Evolutionary conservation across 208 protist species (phyloP).

Genomic region (Strigomonas oncopelti): DNA sequence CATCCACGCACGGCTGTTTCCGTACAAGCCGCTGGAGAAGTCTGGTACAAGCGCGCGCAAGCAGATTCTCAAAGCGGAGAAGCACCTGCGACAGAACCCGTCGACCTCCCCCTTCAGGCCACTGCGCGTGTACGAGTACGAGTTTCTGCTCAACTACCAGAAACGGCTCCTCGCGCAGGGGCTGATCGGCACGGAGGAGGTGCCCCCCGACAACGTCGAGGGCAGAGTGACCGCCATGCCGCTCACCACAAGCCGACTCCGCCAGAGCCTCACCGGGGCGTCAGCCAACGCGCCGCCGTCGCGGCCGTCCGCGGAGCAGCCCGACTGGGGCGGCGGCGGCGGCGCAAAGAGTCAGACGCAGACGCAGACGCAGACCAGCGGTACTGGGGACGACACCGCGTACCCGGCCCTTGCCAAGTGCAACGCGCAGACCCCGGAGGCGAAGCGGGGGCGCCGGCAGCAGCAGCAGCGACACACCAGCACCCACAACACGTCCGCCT

Average conservation of each 20-base stretch:
- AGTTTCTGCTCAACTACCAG: slow-evolving; percentile 62
- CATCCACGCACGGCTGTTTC: slow-evolving; percentile 47
- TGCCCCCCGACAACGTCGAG: slow-evolving; percentile 14
- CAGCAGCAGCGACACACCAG: background rate
- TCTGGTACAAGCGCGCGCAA: slow-evolving; percentile 7
- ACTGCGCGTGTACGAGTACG: slow-evolving; percentile 64
- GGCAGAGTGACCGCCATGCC: slow-evolving; percentile 24
- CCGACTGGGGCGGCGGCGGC: background rate
- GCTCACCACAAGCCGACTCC: background rate
- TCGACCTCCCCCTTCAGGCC: slow-evolving; percentile 15
- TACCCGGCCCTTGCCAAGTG: slow-evolving; percentile 26
- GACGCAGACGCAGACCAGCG: background rate
- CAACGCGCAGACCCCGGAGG: slow-evolving; percentile 11
- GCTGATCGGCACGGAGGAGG: slow-evolving; percentile 25
- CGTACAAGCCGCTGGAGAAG: slow-evolving; percentile 17
- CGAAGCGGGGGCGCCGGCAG: background rate
- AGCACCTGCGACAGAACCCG: slow-evolving; percentile 22
- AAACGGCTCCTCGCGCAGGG: slow-evolving; percentile 31
- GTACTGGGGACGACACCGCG: background rate
- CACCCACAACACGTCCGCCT: background rate
- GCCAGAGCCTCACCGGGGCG: background rate
- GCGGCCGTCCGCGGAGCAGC: background rate
- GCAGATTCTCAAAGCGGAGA: slow-evolving; percentile 29
- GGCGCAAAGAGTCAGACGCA: background rate
- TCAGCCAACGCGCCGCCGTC: background rate